phyloP scores from a whole-genome alignment of 2,329 filamentous ascomycete genomes.

The Emergomyces africanus region DNA sequence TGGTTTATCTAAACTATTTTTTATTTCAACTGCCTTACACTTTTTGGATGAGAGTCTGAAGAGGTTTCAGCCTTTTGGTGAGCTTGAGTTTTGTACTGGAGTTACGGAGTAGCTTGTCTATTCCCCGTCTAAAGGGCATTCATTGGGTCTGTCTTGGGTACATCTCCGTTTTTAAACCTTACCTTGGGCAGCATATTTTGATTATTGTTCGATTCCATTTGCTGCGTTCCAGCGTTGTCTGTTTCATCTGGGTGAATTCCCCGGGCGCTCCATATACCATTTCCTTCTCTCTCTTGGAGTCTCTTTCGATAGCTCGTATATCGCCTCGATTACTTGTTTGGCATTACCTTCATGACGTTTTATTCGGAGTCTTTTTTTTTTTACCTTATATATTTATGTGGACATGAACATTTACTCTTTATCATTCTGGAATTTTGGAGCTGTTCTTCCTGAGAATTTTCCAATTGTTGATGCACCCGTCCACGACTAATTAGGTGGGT shows the following conservation, averaged over 20 bases:
- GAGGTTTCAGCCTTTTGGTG: background rate
- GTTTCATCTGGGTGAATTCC: background rate
- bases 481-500: background rate
- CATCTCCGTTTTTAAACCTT: background rate
- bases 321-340: background rate
- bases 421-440: background rate
- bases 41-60: background rate
- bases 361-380: background rate
- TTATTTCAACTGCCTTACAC: too few relatives aligned
- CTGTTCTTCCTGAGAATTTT: background rate
- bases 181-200: background rate
- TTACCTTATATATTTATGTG: background rate
- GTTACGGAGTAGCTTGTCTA: background rate
- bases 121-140: background rate
- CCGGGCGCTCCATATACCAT: background rate
- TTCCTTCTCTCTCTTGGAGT: background rate
- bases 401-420: background rate
- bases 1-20: background rate
- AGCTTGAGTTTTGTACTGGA: background rate
- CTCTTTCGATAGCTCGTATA: background rate
- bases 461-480: background rate
- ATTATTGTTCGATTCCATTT: background rate
- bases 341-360: background rate
- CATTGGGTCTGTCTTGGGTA: background rate
- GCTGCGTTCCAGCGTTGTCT: slow-evolving; percentile 1